These are phyloP conservation scores for Albatrellus ellisii DNA, from an alignment of 768 basidiomycete species.

Conservation along the genomic window DNA sequence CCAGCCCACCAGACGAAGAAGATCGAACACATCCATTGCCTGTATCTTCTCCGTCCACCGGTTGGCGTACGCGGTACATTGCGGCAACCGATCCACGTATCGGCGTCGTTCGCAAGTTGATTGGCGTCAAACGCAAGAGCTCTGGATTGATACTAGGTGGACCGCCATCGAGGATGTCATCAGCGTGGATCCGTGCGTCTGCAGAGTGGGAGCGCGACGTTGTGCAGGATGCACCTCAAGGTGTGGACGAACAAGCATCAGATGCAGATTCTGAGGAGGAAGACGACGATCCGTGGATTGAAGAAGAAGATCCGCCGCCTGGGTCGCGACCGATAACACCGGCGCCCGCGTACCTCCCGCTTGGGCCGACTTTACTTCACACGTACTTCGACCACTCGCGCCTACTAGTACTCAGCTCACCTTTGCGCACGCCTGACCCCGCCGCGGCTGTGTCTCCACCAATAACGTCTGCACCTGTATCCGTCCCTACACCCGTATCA, in stretches of 20 bases:
- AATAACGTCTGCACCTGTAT: slow-evolving; percentile 26
- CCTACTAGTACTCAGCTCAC: slow-evolving; percentile 47
- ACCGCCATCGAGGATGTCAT: slow-evolving; percentile 25
- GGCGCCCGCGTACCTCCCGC: slow-evolving; percentile 55
- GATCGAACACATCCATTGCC: slow-evolving; percentile 13
- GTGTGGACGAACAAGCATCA: slow-evolving; percentile 23
- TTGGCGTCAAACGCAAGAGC: slow-evolving; percentile 57
- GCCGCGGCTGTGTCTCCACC: slow-evolving; percentile 34
- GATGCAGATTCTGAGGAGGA: slow-evolving; percentile 28
- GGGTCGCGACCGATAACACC: slow-evolving; percentile 54
- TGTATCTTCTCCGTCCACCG: slow-evolving; percentile 23
- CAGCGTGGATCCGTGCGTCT: slow-evolving; percentile 28
- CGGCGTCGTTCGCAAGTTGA: slow-evolving; percentile 51
- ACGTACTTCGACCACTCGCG: slow-evolving; percentile 53
- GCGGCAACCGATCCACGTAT: slow-evolving; percentile 61
- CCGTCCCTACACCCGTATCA: slow-evolving; percentile 78
- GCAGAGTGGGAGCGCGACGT: slow-evolving; percentile 33
- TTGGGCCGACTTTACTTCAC: slow-evolving; percentile 53
- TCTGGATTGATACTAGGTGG: slow-evolving; percentile 24
- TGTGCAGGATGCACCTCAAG: slow-evolving; percentile 18
- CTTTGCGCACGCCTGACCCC: slow-evolving; percentile 48
- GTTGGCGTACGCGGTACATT: slow-evolving; percentile 43
- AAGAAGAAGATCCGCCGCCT: slow-evolving; percentile 16
- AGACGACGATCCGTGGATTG: slow-evolving; percentile 20
- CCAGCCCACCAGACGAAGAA: slow-evolving; percentile 44